Base-by-base conservation (phyloP, 2,329 filamentous ascomycete genomes). In the Phyllosticta citrichinensis region DNA sequence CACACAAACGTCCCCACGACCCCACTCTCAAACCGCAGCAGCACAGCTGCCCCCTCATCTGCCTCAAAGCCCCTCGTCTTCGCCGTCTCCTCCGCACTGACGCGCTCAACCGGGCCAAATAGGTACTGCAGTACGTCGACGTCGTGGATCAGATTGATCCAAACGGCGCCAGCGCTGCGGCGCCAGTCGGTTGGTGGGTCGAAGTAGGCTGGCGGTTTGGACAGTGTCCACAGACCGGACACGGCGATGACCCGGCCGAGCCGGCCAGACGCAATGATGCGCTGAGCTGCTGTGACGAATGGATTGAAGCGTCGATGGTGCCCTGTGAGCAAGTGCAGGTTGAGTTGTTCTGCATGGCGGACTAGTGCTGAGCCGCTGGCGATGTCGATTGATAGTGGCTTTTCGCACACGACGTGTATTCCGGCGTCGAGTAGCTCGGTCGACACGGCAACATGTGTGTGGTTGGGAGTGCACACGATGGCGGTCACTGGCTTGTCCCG, bases 121-220 rank as follows among this genome's bases (percentile, higher is more conserved):
- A 85, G 70, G 67, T 80, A 79, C 55, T 84, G 82, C 19, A 86
- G 71, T 0, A 84, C 70, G 63, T 85, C 83, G 50, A 85, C 72
- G 56, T 86, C 83, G 65, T 86, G 83, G n/a, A 85, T 77, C 52
- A 85, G 70, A 65, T 85, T 86, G 63, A 84, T 84, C 2, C 80
- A 71, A 8, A 85, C 70, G 0, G 80, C 77, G 0, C 81, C 82
- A 1, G 77, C 79, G 53, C 47, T 53, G 6, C 75, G 73, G 14
- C 80, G 75, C 82, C 83, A 84, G 50, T 77, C 75, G 0, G 72
- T 71, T 0, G 77, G 76, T 0, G 75, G 64, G 1, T 76, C 71
- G 63, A 81, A 85, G 69, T 85, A 86, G 0, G 70, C 61, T 0
- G 66, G 55, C 0, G 82, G 80, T 63, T 86, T 85, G 62, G 72